Base-by-base conservation (phyloP, 306 rosid species). In the Cucurbita pepo region DNA sequence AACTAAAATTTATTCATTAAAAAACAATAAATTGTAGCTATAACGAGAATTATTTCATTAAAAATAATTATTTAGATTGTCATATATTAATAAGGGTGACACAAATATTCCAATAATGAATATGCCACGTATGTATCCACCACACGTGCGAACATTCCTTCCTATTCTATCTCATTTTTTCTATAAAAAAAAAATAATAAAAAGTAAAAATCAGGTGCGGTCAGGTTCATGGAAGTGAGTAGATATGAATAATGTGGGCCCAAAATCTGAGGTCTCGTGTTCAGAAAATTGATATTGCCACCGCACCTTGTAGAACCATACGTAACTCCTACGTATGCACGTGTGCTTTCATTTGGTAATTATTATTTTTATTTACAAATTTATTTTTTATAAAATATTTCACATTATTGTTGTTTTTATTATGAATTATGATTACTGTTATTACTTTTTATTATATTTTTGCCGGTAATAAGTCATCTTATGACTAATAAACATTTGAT, bases 291-390 rank as follows among this genome's bases (percentile, higher is more conserved):
- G 16, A 64, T 38, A 62, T 9, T 41, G 55, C 71, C 37, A 65
- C 71, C 38, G 37, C 71, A 10, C 54, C 53, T 43, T 65, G 51
- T 40, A 65, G 11, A 11, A 10, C 34, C 36, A 19, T 66, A 66
- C 72, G 38, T 44, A 66, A 45, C 41, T 21, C 51, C 34, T 63
- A 63, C 72, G 72, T 19, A 44, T 66, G 55, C 72, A 66, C 72
- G 72, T 66, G 72, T 66, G 72, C 55, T 66, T 66, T 66, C 54
- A 66, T 66, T 66, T 66, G 7, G 16, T 63, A 8, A 44, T 65
- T 6, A 66, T 66, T 66, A 44, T 41, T 65, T 19, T 19, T 61
- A 7, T 36, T 61, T 63, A 5, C 0, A 16, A 9, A 8, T 40
- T 61, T 61, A 36, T 1, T 36, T 37, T 0, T 15, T 36, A 25